Conservation (phyloP, 768 basidiomycete species). For the Boletus eberwhitei region DNA sequence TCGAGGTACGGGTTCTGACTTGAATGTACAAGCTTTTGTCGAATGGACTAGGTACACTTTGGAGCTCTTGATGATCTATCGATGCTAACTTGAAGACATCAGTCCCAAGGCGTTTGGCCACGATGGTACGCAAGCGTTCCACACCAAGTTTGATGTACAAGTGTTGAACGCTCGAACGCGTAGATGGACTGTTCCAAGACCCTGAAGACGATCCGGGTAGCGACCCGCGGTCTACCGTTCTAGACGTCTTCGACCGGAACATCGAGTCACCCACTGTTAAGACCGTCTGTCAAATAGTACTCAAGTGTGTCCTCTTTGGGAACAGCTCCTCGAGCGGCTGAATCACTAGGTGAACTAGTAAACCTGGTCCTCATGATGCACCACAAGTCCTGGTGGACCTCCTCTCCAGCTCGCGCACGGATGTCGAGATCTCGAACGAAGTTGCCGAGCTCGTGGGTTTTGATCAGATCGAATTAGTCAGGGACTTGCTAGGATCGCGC, state of each 20-base stretch:
- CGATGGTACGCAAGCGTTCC: conserved; percentile 14
- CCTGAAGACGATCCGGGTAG: conserved; percentile 10
- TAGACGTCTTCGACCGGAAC: conserved; percentile 28
- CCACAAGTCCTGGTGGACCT: conserved; percentile 30
- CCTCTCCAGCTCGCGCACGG: conserved; percentile 47
- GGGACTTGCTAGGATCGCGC: conserved; percentile 65
- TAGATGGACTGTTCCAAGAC: conserved; percentile 14
- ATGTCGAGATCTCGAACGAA: conserved; percentile 75
- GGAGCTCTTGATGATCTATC: conserved; percentile 1
- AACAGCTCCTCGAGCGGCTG: not conserved
- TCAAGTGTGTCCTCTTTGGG: conserved; percentile 12
- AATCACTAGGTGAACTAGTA: conserved; percentile 14
- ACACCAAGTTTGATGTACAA: not conserved
- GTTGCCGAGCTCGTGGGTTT: conserved; percentile 80
- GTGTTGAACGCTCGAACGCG: conserved; percentile 3
- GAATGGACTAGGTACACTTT: conserved; percentile 27
- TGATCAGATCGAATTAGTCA: conserved; percentile 76
- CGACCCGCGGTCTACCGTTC: conserved; percentile 31
- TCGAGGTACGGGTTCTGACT: conserved; percentile 7
- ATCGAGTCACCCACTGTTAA: not conserved
- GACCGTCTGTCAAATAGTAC: conserved; percentile 8
- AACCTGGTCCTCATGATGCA: conserved; percentile 3
- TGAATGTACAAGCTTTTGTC: conserved; percentile 12
- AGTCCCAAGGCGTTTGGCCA: conserved; percentile 14
- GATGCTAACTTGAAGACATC: conserved; percentile 14